Evolutionary conservation across 208 protist species (phyloP).

Genomic region (Wallacemonas rigidus): DNA sequence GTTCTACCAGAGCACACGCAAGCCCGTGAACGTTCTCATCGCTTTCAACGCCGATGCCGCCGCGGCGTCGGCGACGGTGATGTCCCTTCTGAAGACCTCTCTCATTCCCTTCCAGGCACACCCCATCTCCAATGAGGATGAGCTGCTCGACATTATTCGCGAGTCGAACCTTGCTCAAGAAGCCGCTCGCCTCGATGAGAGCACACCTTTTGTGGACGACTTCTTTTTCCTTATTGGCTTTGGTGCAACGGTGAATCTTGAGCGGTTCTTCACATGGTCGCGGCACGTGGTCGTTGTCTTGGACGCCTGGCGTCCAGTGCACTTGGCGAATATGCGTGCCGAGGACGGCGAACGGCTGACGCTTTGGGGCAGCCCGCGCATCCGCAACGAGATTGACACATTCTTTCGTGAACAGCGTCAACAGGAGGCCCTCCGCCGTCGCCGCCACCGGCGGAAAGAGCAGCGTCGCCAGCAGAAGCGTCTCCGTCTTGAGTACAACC

Average conservation of each 20-base stretch:
- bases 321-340: slow-evolving; percentile 68
- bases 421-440: slow-evolving; percentile 24
- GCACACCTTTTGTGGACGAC: slow-evolving; percentile 40
- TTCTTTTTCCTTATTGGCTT: slow-evolving; percentile 83
- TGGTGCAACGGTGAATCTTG: slow-evolving; percentile 55
- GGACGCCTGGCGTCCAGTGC: slow-evolving; percentile 75
- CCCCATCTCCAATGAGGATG: slow-evolving; percentile 66
- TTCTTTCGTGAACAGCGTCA: slow-evolving; percentile 64
- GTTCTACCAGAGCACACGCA: slow-evolving; percentile 67
- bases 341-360: slow-evolving; percentile 49
- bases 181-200: slow-evolving; percentile 32
- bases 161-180: slow-evolving; percentile 67
- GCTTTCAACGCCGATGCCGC: slow-evolving; percentile 78
- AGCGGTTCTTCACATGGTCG: slow-evolving; percentile 62
- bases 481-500: slow-evolving; percentile 3
- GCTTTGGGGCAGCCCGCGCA: slow-evolving; percentile 62
- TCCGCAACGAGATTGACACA: slow-evolving; percentile 67
- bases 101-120: slow-evolving; percentile 82
- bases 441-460: slow-evolving; percentile 31
- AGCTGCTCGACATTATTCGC: slow-evolving; percentile 49
- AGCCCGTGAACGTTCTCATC: slow-evolving; percentile 71
- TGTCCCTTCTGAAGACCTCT: slow-evolving; percentile 66
- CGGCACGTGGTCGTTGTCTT: slow-evolving; percentile 81
- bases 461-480: slow-evolving; percentile 23
- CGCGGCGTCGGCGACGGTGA: slow-evolving; percentile 67